phyloP scores from a whole-genome alignment of 306 rosid genomes.

The Quercus bicolor region DNA sequence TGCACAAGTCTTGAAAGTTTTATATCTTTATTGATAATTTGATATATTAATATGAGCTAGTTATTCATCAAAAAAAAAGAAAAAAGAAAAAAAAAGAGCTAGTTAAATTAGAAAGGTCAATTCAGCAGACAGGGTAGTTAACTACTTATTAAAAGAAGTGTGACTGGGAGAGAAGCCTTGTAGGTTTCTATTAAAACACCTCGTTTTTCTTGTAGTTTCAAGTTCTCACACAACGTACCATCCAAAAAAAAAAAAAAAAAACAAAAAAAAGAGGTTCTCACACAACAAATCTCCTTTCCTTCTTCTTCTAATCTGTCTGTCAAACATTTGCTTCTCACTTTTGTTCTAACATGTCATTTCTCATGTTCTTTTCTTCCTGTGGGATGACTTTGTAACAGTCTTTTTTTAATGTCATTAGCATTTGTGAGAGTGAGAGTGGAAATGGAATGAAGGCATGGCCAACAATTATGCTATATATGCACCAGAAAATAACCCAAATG shows the following conservation, averaged over 20 bases:
- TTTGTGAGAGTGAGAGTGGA: conserved; percentile 38
- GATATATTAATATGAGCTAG: conserved; percentile 26
- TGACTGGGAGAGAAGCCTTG: conserved; percentile 7
- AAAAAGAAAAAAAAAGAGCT: background rate
- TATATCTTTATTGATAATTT: background rate
- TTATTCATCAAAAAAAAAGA: background rate
- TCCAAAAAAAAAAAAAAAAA: too few species aligned
- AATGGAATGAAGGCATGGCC: conserved; percentile 51
- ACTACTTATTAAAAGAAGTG: conserved; percentile 34
- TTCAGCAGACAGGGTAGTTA: conserved; percentile 44
- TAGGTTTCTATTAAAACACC: conserved; percentile 26
- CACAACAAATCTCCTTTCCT: conserved; percentile 12
- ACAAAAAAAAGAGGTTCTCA: background rate
- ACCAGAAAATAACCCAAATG: conserved; percentile 30
- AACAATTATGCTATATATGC: conserved; percentile 28
- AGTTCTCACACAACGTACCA: background rate
- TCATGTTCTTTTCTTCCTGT: conserved; percentile 7
- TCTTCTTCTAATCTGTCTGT: conserved; percentile 19
- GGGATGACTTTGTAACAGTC: conserved; percentile 34
- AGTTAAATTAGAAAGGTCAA: conserved; percentile 36
- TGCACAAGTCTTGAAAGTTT: too few species aligned
- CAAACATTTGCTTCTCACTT: conserved; percentile 21
- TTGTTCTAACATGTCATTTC: background rate
- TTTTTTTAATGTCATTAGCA: background rate
- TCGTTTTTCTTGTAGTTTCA: conserved; percentile 33